Evolutionary conservation across 768 basidiomycete genomes (phyloP).

Genomic region (Cystobasidium ongulense): DNA sequence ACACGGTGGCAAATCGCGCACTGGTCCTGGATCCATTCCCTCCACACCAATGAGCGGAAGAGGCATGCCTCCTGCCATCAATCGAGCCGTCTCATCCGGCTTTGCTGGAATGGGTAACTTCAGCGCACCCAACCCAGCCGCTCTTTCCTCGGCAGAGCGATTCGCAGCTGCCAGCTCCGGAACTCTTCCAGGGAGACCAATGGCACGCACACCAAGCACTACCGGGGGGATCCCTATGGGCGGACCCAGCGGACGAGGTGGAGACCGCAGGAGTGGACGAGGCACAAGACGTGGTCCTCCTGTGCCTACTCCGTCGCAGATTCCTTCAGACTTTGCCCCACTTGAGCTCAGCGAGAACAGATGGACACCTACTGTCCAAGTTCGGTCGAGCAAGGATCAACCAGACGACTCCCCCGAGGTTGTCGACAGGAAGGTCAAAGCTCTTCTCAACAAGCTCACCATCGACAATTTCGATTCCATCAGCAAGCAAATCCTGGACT

Average conservation of each 20-base stretch:
- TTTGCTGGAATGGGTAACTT: conserved; percentile 43
- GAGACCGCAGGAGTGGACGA: conserved; percentile 51
- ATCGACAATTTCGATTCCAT: conserved; percentile 95
- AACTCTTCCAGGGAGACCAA: conserved; percentile 22
- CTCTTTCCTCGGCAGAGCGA: conserved; percentile 34
- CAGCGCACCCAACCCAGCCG: conserved; percentile 18
- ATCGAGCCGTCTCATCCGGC: conserved; percentile 34
- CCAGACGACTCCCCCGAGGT: conserved; percentile 64
- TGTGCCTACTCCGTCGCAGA: conserved; percentile 24
- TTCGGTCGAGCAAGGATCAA: conserved; percentile 43
- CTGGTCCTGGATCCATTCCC: not conserved
- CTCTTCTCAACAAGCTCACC: conserved; percentile 85
- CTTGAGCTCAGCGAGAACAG: conserved; percentile 71
- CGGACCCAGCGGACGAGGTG: conserved; percentile 70
- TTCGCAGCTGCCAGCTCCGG: conserved; percentile 35
- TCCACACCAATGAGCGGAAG: conserved; percentile 32
- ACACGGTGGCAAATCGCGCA: conserved; percentile 34
- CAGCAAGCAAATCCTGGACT: conserved; percentile 84
- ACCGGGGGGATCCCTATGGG: conserved; percentile 53
- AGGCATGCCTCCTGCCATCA: conserved; percentile 32
- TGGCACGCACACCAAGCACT: conserved; percentile 32
- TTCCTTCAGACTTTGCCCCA: conserved; percentile 64
- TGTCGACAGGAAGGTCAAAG: conserved; percentile 87
- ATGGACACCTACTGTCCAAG: conserved; percentile 57
- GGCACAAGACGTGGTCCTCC: conserved; percentile 36